Evolutionary conservation across 169 alveolate genomes (phyloP).

Genomic region (Eimeria necatrix): DNA sequence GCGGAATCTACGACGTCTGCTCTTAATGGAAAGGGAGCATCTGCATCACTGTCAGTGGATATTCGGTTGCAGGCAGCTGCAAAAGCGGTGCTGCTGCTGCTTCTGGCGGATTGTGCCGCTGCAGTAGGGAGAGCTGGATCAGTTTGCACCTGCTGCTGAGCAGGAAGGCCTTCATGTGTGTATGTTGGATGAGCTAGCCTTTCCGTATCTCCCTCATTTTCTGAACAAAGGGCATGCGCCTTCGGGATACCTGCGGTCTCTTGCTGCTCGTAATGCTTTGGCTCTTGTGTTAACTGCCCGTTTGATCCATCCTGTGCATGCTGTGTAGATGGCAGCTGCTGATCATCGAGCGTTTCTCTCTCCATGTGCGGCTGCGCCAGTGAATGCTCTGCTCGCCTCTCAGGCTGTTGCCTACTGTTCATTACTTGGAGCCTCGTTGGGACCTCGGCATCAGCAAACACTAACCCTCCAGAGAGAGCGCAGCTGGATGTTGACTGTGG

Average conservation of each 20-base stretch:
- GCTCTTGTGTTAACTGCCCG: too few species aligned
- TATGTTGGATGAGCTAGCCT: background rate
- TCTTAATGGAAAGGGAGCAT: background rate
- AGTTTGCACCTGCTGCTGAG: background rate
- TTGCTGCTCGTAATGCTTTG: background rate
- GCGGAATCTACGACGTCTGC: background rate
- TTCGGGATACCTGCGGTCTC: background rate
- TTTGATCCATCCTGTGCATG: too few species aligned
- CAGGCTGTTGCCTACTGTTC: background rate
- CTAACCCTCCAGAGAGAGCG: background rate
- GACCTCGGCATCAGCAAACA: too few species aligned
- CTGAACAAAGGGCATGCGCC: background rate
- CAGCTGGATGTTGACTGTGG: background rate
- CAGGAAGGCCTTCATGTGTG: background rate
- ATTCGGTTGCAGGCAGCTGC: background rate
- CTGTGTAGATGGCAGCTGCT: background rate
- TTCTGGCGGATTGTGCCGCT: background rate
- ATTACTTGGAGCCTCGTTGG: background rate
- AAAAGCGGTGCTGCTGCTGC: conserved; percentile 24
- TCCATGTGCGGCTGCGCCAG: background rate
- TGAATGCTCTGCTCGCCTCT: background rate
- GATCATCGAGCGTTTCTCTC: background rate
- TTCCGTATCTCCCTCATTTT: background rate
- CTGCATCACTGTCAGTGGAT: background rate
- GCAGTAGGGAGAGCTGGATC: background rate